Conservation (phyloP, 2,329 filamentous ascomycete genomes). For the Alternaria triticimaculans region DNA sequence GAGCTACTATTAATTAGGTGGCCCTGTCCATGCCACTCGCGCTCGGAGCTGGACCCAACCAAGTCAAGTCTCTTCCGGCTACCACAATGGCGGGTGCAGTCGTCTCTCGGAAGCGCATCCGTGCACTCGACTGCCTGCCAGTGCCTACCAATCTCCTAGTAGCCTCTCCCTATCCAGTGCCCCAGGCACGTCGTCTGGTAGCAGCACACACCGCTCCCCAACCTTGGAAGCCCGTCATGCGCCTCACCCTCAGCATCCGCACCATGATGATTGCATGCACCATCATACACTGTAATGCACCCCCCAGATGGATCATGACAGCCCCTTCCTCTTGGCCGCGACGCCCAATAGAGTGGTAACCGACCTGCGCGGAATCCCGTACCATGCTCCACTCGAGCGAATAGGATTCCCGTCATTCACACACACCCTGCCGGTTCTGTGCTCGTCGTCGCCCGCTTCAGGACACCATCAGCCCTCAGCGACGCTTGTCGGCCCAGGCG, state of each 20-base stretch:
- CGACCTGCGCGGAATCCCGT: slow-evolving; percentile 13
- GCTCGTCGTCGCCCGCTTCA: slow-evolving; percentile 11
- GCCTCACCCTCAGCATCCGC: neutral
- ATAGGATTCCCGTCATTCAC: slow-evolving; percentile 5
- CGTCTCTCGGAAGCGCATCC: slow-evolving; percentile 20
- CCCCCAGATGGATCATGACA: neutral
- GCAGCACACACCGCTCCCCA: slow-evolving; percentile 8
- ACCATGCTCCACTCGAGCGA: slow-evolving; percentile 14
- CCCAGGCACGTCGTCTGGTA: neutral
- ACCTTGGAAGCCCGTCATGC: neutral
- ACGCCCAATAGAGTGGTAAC: slow-evolving; percentile 13
- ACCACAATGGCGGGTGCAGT: slow-evolving; percentile 26
- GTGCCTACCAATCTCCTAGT: slow-evolving; percentile 3
- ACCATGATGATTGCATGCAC: neutral
- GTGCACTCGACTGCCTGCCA: slow-evolving; percentile 11
- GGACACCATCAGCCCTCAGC: slow-evolving; percentile 11
- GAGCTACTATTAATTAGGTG: slow-evolving; percentile 28
- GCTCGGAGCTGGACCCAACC: slow-evolving; percentile 25
- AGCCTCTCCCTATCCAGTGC: neutral
- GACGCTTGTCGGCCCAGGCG: slow-evolving; percentile 16
- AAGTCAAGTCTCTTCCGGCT: slow-evolving; percentile 24
- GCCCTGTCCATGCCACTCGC: slow-evolving; percentile 23
- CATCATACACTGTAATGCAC: neutral
- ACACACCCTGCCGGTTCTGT: slow-evolving; percentile 10
- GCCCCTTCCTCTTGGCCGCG: slow-evolving; percentile 6